A percentile compares a stretch with the other conserved stretches of the same genome.
phyloP scores from a whole-genome alignment of 2,329 filamentous ascomycete genomes.

The Colletotrichum spinosum region DNA sequence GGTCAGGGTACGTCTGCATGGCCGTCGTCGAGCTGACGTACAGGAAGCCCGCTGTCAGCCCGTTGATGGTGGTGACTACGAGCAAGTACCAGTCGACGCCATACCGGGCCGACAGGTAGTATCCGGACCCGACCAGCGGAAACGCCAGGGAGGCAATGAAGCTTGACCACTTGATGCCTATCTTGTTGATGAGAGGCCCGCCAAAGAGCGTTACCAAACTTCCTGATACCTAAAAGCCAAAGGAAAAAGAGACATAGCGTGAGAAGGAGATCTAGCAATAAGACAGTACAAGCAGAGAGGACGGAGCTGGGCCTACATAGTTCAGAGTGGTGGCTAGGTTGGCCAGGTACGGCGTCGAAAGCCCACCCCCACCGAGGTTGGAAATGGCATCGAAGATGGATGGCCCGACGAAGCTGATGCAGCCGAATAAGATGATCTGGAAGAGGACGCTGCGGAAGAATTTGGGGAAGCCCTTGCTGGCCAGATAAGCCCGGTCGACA shows the following conservation, averaged over 20 bases:
- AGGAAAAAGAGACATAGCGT: no score
- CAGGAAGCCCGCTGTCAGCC: constrained; percentile 40
- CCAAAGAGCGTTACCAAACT: constrained; percentile 41
- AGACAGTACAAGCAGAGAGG: no score
- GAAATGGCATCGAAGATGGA: constrained; percentile 33
- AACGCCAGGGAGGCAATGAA: constrained; percentile 49
- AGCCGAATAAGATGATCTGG: constrained; percentile 31
- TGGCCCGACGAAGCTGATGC: constrained; percentile 25
- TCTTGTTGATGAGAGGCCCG: constrained; percentile 52
- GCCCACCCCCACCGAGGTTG: constrained; percentile 29
- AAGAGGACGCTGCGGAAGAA: constrained; percentile 26
- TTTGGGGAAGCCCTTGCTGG: background rate
- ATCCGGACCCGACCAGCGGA: constrained; percentile 48
- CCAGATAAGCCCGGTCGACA: no score
- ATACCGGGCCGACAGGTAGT: constrained; percentile 47
- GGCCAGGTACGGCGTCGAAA: constrained; percentile 31
- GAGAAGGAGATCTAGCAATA: no score
- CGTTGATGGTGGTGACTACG: constrained; percentile 31
- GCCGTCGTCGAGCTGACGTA: constrained; percentile 44
- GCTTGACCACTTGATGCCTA: constrained; percentile 51
- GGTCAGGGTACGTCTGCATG: constrained; percentile 40
- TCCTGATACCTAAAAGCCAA: background rate
- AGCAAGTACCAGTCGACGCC: constrained; percentile 46
- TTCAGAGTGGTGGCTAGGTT: constrained; percentile 26
- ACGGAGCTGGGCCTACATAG: background rate